Percentiles rank a stretch among this genome's conserved stretches.
These are phyloP conservation scores for Aspergillus sp. DNA, from an alignment of 2,329 filamentous ascomycete genomes.

Conservation along the genomic window DNA sequence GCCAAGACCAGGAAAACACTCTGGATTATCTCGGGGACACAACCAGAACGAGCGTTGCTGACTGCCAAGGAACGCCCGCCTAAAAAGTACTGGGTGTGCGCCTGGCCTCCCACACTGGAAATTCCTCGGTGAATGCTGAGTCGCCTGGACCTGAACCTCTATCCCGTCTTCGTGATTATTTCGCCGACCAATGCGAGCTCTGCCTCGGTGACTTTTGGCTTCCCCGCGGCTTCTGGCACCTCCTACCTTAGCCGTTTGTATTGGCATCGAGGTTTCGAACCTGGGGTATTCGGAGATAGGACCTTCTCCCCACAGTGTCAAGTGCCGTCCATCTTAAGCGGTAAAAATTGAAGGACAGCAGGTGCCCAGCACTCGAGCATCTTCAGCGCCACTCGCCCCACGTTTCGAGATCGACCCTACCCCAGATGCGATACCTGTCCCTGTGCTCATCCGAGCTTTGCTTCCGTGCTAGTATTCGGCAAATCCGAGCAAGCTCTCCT, in stretches of 20 bases:
- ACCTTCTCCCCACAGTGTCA: neutral
- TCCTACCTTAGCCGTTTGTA: neutral
- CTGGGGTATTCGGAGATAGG: neutral
- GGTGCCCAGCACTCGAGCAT: neutral
- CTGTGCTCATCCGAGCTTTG: constrained; percentile 1
- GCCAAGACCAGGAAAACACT: neutral
- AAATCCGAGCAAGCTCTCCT: constrained; percentile 6
- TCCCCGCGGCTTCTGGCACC: neutral
- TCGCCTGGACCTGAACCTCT: neutral
- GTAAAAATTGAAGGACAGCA: neutral
- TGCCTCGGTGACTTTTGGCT: neutral
- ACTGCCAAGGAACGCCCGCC: neutral
- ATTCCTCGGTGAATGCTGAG: neutral
- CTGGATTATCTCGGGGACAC: neutral
- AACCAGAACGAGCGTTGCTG: neutral
- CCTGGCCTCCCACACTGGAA: neutral
- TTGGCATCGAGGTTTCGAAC: neutral
- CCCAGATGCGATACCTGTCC: constrained; percentile 5
- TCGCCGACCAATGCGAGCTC: neutral
- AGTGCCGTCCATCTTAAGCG: neutral
- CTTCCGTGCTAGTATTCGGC: constrained; percentile 7
- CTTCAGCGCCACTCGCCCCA: neutral
- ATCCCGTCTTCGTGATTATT: neutral
- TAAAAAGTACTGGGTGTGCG: neutral
- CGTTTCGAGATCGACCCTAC: constrained; percentile 5